These are phyloP conservation scores for Phytophthora quininea DNA, from an alignment of 352 stramenopile species.

Conservation along the genomic window DNA sequence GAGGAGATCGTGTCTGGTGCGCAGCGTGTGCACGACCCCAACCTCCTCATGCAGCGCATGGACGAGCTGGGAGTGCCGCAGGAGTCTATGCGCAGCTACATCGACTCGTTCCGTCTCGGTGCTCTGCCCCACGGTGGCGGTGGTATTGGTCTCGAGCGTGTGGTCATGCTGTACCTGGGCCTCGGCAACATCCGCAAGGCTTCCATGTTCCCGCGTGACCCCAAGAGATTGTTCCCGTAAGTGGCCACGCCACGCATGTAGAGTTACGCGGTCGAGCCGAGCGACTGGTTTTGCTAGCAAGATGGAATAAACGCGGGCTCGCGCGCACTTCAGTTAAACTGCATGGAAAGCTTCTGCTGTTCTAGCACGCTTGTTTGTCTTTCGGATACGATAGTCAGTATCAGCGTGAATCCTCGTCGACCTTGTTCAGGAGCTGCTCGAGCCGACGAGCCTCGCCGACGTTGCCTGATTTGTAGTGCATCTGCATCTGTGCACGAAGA, in stretches of 20 bases:
- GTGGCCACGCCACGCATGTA: conserved; percentile 20
- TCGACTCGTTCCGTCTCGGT: conserved; percentile 98
- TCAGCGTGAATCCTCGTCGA: conserved; percentile 52
- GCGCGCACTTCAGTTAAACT: conserved; percentile 16
- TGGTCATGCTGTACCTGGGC: conserved; percentile 99
- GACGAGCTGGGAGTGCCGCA: conserved; percentile 84
- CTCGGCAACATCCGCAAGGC: conserved; percentile 99
- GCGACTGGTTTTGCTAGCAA: conserved; percentile 7
- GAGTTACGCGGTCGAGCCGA: conserved; percentile 10
- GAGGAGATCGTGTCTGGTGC: conserved; percentile 99
- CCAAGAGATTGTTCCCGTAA: conserved; percentile 82
- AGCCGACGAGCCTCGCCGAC: conserved; percentile 83
- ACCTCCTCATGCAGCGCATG: conserved; percentile 93
- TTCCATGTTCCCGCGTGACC: conserved; percentile 99
- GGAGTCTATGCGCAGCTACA: conserved; percentile 95
- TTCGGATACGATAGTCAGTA: background rate
- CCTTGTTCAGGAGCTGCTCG: conserved; percentile 79
- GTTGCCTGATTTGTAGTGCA: conserved; percentile 91
- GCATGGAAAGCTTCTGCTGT: background rate
- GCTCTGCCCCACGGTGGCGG: conserved; percentile 98
- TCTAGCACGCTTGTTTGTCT: too few relatives aligned
- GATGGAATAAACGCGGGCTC: conserved; percentile 3
- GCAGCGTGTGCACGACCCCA: conserved; percentile 98
- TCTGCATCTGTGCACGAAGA: conserved; percentile 87
- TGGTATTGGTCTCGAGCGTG: conserved; percentile 98